Evolutionary conservation across 1,284 basidiomycete genomes (phyloP), one percentile per base, ranked within the genome.

Genomic region (Cryptococcus sp.): DNA sequence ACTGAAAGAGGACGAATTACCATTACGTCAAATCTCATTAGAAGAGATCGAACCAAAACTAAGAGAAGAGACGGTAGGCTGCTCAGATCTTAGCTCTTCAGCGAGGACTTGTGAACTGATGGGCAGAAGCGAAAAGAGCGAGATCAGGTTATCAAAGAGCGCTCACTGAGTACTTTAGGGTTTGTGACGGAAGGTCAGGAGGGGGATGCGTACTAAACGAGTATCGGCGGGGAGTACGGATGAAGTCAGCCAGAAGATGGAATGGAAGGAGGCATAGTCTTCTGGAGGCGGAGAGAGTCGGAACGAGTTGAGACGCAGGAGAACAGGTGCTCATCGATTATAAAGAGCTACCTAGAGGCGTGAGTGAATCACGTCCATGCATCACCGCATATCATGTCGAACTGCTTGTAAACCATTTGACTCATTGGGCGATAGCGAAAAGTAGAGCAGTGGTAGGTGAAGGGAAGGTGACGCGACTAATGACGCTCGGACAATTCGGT

Each of bases 1-100:
- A 58, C 91, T 96, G 74, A 81, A 82, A 62, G 92, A 97, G 76
- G 92, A 97, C 69, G 86, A 90, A 44, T 78, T 93, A 14, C 87
- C 87, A 14, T 77, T 93, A 57, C 80, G 81, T 60, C 84, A 85
- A 70, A 85, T 88, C 25, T 83, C 87, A 34, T 85, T 85, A 75
- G 62, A 76, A 18, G 78, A 83, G 49, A 75, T 94, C 50, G 81
- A 86, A 54, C 80, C 81, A 32, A 82, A 85, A 66, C 85, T 91
- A 68, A 83, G 83, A 64, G 80, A 82, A 49, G 87, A 89, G 31
- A 66, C 67, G 50, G 75, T 75, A 43, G 52, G 70, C 63, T 10
- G 34, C 11, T 10, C n/a, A 36, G 10, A 10, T 10, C 34, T 10
- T 36, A 10, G 10, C 34, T n/a, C 39, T 19, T 10, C 7, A 41